Conservation (phyloP, 306 rosid species). For the Pyrus communis region DNA sequence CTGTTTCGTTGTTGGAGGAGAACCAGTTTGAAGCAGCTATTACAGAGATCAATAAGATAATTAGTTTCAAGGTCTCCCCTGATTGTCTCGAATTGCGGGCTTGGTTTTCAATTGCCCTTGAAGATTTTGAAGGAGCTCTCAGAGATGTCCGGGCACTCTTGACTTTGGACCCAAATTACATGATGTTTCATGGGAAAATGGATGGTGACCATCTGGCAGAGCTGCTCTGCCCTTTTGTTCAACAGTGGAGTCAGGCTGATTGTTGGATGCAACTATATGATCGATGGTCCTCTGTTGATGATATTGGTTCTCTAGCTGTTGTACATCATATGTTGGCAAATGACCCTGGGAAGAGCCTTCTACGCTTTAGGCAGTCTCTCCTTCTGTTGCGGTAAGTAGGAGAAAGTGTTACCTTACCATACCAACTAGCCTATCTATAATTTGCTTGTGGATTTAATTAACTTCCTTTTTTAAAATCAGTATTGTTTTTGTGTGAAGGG, state of each 20-base stretch:
- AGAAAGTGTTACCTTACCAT: background rate
- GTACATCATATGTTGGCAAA: constrained; percentile 76
- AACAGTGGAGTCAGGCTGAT: constrained; percentile 71
- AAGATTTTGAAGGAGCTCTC: constrained; percentile 69
- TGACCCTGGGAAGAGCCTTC: constrained; percentile 78
- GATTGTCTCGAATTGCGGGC: constrained; percentile 86
- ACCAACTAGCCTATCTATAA: background rate
- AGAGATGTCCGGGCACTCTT: constrained; percentile 78
- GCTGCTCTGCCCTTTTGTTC: constrained; percentile 58
- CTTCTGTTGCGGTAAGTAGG: constrained; percentile 61
- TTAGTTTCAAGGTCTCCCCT: constrained; percentile 69
- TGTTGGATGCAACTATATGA: constrained; percentile 87
- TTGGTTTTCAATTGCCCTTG: constrained; percentile 69
- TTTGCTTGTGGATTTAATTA: background rate
- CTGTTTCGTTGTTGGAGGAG: constrained; percentile 56
- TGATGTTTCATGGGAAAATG: constrained; percentile 63
- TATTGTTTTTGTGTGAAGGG: background rate
- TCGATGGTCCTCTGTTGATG: constrained; percentile 82
- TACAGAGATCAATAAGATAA: constrained; percentile 63
- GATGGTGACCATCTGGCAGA: constrained; percentile 63
- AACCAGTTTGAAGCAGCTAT: constrained; percentile 50
- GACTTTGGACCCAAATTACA: constrained; percentile 75
- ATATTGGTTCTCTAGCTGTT: constrained; percentile 83
- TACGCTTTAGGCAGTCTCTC: constrained; percentile 83
- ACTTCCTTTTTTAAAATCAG: background rate